A percentile compares a stretch with the other conserved stretches of the same genome.
phyloP scores from a whole-genome alignment of 1,284 basidiomycete species.

The Trichosporon asahii region DNA sequence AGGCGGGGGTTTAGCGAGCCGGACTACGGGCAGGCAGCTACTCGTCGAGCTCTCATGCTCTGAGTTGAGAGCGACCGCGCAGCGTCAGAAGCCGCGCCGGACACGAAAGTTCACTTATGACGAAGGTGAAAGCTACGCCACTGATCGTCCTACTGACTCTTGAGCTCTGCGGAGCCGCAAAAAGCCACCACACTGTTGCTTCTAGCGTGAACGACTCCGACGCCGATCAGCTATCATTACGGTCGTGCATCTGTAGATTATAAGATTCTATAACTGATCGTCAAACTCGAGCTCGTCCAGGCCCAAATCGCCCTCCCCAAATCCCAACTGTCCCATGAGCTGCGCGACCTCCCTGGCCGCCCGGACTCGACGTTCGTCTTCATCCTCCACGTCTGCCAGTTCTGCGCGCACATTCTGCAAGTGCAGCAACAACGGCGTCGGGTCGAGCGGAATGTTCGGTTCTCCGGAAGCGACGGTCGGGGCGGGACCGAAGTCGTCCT shows the following conservation, averaged over 20 bases:
- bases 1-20: no score
- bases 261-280: not conserved
- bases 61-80: no score
- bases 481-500: constrained; percentile 37
- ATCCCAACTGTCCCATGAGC: constrained; percentile 35
- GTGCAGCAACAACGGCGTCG: constrained; percentile 43
- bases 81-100: no score
- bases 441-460: constrained; percentile 31
- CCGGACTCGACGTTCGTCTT: constrained; percentile 40
- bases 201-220: no score
- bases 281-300: constrained; percentile 27
- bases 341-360: constrained; percentile 44
- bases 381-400: constrained; percentile 35
- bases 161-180: no score
- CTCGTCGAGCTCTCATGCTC: no score
- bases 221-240: no score
- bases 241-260: not conserved
- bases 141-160: no score
- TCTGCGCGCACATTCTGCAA: constrained; percentile 43
- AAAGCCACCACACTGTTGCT: no score
- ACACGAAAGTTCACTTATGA: no score
- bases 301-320: constrained; percentile 27
- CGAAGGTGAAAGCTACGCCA: no score
- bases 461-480: not conserved
- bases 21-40: no score